Evolutionary conservation across 495 filamentous ascomycete species (phyloP).

Genomic region (Extremus antarcticus): DNA sequence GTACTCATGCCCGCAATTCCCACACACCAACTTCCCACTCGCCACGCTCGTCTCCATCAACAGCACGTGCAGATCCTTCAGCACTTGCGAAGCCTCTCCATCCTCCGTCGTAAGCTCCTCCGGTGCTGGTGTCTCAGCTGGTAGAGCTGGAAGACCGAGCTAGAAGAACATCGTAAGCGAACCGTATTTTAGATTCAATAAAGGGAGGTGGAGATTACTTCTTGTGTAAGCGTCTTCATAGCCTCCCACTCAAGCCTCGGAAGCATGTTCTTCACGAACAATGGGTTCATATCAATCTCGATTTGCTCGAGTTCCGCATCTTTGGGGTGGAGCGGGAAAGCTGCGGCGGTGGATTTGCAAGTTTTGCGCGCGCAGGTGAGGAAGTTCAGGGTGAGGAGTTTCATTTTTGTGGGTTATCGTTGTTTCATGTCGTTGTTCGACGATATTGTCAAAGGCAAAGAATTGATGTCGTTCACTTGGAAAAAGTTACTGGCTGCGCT

Average conservation of each 20-base stretch:
- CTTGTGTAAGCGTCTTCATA: constrained; percentile 58
- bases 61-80: constrained; percentile 68
- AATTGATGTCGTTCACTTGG: too few relatives aligned
- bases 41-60: constrained; percentile 82
- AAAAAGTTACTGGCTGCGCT: too few relatives aligned
- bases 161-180: constrained; percentile 24
- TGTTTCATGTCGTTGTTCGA: background rate
- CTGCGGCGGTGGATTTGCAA: constrained; percentile 65
- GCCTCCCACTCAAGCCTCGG: constrained; percentile 83
- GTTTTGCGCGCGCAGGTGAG: constrained; percentile 89
- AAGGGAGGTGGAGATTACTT: constrained; percentile 44
- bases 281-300: constrained; percentile 65
- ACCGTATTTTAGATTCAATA: constrained; percentile 3
- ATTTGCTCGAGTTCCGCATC: constrained; percentile 81
- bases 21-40: constrained; percentile 82
- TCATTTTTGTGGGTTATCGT: constrained; percentile 47
- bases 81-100: constrained; percentile 37
- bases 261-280: constrained; percentile 70
- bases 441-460: background rate
- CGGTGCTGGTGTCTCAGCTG: constrained; percentile 45
- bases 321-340: constrained; percentile 82
- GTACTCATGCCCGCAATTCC: constrained; percentile 86
- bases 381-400: constrained; percentile 93
- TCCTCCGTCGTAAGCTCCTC: constrained; percentile 36
- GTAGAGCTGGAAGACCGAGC: constrained; percentile 76